Base-by-base conservation (phyloP, 2,329 filamentous ascomycete species). In the Cytospora paraplurivora region DNA sequence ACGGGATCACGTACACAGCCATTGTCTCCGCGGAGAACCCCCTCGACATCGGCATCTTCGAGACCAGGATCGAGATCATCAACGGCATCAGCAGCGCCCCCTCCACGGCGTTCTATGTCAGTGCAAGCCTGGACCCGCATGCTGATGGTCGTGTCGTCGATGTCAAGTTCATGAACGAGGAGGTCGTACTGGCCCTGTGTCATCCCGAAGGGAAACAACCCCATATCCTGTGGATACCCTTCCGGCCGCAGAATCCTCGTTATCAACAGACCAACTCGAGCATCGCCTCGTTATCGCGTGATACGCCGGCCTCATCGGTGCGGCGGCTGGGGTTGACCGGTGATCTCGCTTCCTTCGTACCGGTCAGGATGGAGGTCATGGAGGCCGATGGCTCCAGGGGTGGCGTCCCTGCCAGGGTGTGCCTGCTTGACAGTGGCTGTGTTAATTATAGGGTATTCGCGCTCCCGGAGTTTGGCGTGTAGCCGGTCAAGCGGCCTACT, bases 121-220 rank as follows among this genome's bases (percentile, higher is more conserved):
- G 13, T 21, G 41, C 21, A 32, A 47, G 38, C 32, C 7, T 61
- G 10, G 51, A 61, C 5, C 41, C 59, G 15, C 15, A 33, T 13
- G 52, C 35, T 27, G 38, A 15, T 7, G 76, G 76, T 12, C 76
- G 73, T n/a, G 75, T 88, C 17, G 73, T 85, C 21, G 88, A 92
- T 71, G 73, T 89, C 15, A 88, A 88, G 71, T 92, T 93, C 70
- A 80, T 91, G 51, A 81, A 89, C 69, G 85, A 89, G 62, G 74
- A 80, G 13, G 80, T 77, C 0, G 72, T 93, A 1, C 78, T 92
- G 59, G 68, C 91, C 1, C 80, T 93, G 1, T 84, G 82, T 75
- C 71, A 72, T 51, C 68, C 59, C 32, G 71, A 72, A 69, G 77
- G 81, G 79, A 70, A 50, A 68, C 66, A 21, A 5, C 44, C 51